phyloP scores from a whole-genome alignment of 805 yeast species.

The Candida rishiriensis region DNA sequence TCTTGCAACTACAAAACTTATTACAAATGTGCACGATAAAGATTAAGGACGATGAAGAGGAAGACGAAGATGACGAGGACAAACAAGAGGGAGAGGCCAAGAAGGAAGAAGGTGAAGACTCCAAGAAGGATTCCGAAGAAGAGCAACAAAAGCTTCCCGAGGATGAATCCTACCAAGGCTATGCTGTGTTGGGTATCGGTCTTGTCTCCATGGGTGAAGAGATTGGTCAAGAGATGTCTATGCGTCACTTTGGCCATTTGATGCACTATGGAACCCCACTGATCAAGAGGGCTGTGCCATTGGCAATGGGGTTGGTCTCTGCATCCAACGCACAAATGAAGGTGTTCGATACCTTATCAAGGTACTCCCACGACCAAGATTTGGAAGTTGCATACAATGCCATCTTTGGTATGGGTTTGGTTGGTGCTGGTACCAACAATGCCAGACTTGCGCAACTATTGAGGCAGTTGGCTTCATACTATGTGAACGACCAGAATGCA shows the following conservation, averaged over 20 bases:
- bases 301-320: conserved; percentile 95
- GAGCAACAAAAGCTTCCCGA: conserved; percentile 34
- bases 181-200: conserved; percentile 92
- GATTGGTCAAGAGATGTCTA: conserved; percentile 94
- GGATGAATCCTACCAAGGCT: conserved; percentile 67
- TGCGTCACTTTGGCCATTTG: conserved; percentile 94
- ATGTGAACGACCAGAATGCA: conserved; percentile 84
- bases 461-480: conserved; percentile 92
- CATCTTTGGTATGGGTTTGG: conserved; percentile 94
- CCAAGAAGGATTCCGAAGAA: conserved; percentile 30
- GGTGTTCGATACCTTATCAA: conserved; percentile 91
- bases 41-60: conserved; percentile 51
- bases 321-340: conserved; percentile 95
- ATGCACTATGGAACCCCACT: conserved; percentile 96
- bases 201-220: conserved; percentile 96
- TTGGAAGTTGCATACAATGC: conserved; percentile 92
- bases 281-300: conserved; percentile 90
- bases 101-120: conserved; percentile 26
- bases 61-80: conserved; percentile 53
- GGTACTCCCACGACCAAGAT: conserved; percentile 95
- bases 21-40: conserved; percentile 84
- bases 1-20: conserved; percentile 85
- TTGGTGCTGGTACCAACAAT: conserved; percentile 98
- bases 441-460: conserved; percentile 95
- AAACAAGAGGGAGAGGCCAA: conserved; percentile 33